phyloP scores from a whole-genome alignment of 225 moss, liverwort and hornwort genomes.

The Rhytidiadelphus loreus region DNA sequence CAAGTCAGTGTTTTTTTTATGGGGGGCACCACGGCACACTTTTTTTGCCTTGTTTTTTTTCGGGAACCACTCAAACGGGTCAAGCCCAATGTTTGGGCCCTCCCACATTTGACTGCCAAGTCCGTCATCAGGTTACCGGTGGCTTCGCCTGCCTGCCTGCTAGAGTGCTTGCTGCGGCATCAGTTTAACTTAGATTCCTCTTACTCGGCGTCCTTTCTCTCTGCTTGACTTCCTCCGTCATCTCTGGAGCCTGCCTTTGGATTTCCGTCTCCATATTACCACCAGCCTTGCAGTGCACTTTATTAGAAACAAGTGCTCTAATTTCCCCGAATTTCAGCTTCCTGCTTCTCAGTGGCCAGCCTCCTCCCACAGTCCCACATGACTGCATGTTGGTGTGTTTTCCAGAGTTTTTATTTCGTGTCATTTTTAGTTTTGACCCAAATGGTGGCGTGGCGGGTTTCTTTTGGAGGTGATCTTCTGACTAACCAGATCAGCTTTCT shows the following conservation, averaged over 20 bases:
- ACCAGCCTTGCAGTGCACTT: slow-evolving; percentile 6
- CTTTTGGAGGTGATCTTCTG: background rate
- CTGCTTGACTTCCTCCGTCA: background rate
- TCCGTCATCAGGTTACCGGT: background rate
- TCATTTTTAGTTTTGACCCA: background rate
- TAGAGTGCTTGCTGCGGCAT: background rate
- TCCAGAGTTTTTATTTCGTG: background rate
- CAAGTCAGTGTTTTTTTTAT: background rate
- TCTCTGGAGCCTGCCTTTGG: background rate
- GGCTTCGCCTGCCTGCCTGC: background rate
- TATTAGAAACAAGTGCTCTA: background rate
- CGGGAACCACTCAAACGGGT: background rate
- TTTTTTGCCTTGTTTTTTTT: background rate
- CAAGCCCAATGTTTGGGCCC: background rate
- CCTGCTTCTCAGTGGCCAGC: background rate
- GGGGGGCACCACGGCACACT: background rate
- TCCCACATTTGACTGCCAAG: background rate
- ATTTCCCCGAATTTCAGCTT: background rate
- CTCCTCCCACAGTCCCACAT: background rate
- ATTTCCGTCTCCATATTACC: background rate
- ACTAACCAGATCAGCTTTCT: background rate
- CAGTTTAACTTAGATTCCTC: background rate
- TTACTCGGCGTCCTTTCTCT: background rate
- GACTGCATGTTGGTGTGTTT: background rate
- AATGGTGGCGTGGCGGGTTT: background rate